Evolutionary conservation across 73 alveolate genomes (phyloP), one percentile per base, ranked within the genome.

Genomic region (Breviolum minutum): DNA sequence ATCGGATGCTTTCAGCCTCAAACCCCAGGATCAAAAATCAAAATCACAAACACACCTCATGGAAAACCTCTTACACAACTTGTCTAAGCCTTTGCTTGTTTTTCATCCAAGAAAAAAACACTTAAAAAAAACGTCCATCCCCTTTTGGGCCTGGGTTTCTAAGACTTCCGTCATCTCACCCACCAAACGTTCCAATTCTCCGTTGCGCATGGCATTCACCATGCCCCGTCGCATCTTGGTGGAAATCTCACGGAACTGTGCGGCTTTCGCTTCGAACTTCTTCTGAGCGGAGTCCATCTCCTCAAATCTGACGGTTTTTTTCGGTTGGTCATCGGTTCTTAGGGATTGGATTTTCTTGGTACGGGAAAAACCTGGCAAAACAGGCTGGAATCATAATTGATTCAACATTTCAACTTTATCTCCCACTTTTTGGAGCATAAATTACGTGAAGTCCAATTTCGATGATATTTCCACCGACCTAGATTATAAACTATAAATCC

Each of bases 231-330:
- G 95, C 95, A 88, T 88, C 61, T 74, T 74, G 7, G 79, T 64
- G 54, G 90, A 92, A 70, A 90, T 90, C 97, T 74, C 97, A 32
- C 97, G 97, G 66, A 92, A 71, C 89, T 92, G 97, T 30, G 88
- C 90, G 26, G 97, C 97, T 60, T 92, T 92, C 68, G 97, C 97
- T 24, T 92, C 97, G 69, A 92, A 92, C 74, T 76, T 61, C 89
- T 80, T 60, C 97, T 92, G 97, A 24, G 97, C 97, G 6, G 80
- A 48, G 90, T 92, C 97, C 97, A 92, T 92, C 97, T 92, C 97
- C 89, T 85, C 74, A 40, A 3, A 81, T 14, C 68, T 7, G 11
- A 17, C 32, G 89, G 70, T 17, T 30, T 81, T 12, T 24, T 10
- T 32, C n/a, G n/a, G 89, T 68, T 68, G 77, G 77, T 68, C 54